Conservation (phyloP, 768 basidiomycete species). For the Mycena floridula region DNA sequence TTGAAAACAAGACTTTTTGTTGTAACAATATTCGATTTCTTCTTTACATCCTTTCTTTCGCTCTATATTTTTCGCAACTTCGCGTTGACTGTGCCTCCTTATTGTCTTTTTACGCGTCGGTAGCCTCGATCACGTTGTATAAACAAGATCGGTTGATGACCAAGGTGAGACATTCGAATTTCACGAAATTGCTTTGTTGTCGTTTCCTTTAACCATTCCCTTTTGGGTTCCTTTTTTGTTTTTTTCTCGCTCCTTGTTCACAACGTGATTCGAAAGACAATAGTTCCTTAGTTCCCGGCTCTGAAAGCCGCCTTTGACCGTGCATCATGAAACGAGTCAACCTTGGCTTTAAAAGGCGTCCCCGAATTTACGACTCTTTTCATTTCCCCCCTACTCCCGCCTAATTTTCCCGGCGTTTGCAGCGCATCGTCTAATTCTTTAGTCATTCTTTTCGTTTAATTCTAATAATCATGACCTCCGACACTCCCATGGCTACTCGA, state of each 20-base stretch:
- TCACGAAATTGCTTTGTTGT: too few species aligned
- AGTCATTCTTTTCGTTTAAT: conserved; percentile 4
- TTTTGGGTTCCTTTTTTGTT: conserved; percentile 5
- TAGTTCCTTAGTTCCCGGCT: background rate
- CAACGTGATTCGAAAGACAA: conserved; percentile 1
- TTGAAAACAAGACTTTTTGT: too few species aligned
- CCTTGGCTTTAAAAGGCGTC: conserved; percentile 3
- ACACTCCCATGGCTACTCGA: background rate
- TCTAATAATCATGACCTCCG: background rate
- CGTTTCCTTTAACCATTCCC: conserved; percentile 4
- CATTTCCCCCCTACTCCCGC: conserved; percentile 1
- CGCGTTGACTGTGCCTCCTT: background rate
- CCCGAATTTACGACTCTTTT: background rate
- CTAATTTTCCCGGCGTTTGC: conserved; percentile 9
- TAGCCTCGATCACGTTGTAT: too few species aligned
- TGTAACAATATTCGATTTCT: too few species aligned
- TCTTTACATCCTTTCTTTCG: background rate
- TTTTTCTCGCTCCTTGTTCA: conserved; percentile 11
- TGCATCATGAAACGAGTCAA: background rate
- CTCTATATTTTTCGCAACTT: background rate
- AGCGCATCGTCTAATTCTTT: conserved; percentile 16
- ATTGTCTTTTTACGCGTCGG: background rate
- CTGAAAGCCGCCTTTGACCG: conserved; percentile 2
- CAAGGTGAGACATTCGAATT: too few species aligned
- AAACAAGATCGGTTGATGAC: background rate